Conservation (phyloP, 768 basidiomycete species). For the Hemileccinum rubropunctum region DNA sequence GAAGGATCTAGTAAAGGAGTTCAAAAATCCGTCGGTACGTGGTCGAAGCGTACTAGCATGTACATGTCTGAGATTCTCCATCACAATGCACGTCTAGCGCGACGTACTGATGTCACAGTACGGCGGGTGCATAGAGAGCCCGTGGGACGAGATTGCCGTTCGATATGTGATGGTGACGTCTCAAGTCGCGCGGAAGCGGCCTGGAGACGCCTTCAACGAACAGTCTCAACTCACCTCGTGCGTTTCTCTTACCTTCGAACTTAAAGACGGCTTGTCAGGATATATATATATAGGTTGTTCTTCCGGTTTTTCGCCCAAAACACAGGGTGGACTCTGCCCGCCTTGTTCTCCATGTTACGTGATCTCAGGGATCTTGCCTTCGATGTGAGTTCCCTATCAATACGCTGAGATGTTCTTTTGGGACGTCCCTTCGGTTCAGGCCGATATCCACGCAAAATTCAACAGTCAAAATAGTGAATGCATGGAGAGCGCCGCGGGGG, state of each 20-base stretch:
- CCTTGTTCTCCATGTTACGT: constrained; percentile 74
- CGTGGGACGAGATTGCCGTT: constrained; percentile 87
- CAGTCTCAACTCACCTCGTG: constrained; percentile 74
- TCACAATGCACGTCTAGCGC: constrained; percentile 37
- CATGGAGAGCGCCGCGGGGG: constrained; percentile 85
- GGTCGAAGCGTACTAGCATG: background rate
- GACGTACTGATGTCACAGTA: constrained; percentile 29
- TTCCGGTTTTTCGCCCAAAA: constrained; percentile 77
- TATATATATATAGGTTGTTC: constrained; percentile 53
- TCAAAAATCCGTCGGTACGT: constrained; percentile 54
- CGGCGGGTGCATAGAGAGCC: constrained; percentile 61
- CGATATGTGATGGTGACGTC: constrained; percentile 77
- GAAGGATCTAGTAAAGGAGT: constrained; percentile 72
- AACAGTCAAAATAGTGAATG: constrained; percentile 56
- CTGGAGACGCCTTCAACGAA: constrained; percentile 76
- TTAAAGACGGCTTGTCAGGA: background rate
- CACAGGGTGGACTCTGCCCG: constrained; percentile 84
- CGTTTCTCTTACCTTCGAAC: constrained; percentile 31
- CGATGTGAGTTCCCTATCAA: constrained; percentile 50
- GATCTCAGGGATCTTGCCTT: constrained; percentile 85
- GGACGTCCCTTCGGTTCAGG: constrained; percentile 35
- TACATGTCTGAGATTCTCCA: background rate
- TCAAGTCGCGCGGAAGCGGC: constrained; percentile 64
- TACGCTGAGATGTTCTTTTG: background rate
- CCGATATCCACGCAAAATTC: constrained; percentile 58